These are phyloP conservation scores for Favolaschia claudopus DNA, from an alignment of 768 basidiomycete species.

Conservation along the genomic window DNA sequence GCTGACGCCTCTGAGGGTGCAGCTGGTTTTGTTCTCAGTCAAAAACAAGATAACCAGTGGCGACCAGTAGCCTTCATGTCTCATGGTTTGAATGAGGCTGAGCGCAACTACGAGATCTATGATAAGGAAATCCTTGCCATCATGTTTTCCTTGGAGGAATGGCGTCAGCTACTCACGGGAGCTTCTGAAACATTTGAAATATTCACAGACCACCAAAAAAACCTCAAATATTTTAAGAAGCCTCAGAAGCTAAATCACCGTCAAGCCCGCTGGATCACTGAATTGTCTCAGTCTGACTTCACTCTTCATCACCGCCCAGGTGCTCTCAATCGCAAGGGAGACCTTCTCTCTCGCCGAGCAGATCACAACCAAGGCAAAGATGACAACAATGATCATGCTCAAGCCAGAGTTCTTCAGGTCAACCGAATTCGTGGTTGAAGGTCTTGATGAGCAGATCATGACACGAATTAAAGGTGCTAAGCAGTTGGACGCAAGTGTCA, in stretches of 20 bases:
- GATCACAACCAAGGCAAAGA: background rate
- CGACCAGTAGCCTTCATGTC: conserved; percentile 19
- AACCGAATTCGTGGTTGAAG: background rate
- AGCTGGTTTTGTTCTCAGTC: background rate
- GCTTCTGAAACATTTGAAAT: conserved; percentile 11
- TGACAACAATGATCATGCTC: background rate
- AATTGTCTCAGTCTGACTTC: background rate
- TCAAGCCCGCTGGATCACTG: too few relatives aligned
- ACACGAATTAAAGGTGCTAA: background rate
- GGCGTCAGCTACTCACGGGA: conserved; percentile 23
- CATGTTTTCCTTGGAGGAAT: conserved; percentile 20
- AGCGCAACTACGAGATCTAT: conserved; percentile 26
- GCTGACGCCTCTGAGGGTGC: conserved; percentile 9
- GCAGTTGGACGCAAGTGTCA: background rate
- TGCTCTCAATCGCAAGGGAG: too few relatives aligned
- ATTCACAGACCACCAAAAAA: conserved; percentile 24
- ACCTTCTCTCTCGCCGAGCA: too few relatives aligned
- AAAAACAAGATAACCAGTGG: conserved; percentile 5
- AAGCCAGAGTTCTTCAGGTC: background rate
- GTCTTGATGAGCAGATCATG: background rate
- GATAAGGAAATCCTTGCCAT: conserved; percentile 29
- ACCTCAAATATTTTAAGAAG: too few relatives aligned
- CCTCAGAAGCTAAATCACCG: too few relatives aligned
- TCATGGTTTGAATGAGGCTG: conserved; percentile 4
- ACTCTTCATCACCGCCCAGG: background rate